phyloP scores from a whole-genome alignment of 2,329 filamentous ascomycete genomes.

The Torrubiella hemipterigena region DNA sequence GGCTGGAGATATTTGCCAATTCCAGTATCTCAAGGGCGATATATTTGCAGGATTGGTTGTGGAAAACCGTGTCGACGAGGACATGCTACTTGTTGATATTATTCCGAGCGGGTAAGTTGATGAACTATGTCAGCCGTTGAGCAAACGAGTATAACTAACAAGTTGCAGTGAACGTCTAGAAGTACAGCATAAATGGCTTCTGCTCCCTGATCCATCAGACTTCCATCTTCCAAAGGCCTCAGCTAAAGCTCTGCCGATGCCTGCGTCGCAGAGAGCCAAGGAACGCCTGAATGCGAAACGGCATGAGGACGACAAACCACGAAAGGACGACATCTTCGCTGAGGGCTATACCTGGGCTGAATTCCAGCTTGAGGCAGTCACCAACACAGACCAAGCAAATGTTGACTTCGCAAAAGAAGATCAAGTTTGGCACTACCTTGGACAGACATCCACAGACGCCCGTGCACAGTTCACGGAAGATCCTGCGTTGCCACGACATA shows the following conservation, averaged over 20 bases:
- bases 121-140: slow-evolving; percentile 1
- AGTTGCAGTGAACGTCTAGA: slow-evolving; percentile 56
- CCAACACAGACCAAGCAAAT: slow-evolving; percentile 51
- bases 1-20: slow-evolving; percentile 68
- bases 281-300: slow-evolving; percentile 58
- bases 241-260: slow-evolving; percentile 58
- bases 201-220: slow-evolving; percentile 59
- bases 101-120: slow-evolving; percentile 67
- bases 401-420: slow-evolving; percentile 62
- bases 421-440: slow-evolving; percentile 82
- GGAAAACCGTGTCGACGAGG: slow-evolving; percentile 68
- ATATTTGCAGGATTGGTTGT: slow-evolving; percentile 85
- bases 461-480: slow-evolving; percentile 86
- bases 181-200: slow-evolving; percentile 74
- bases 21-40: slow-evolving; percentile 72
- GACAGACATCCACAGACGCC: slow-evolving; percentile 75
- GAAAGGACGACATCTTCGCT: slow-evolving; percentile 55
- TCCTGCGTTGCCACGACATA: slow-evolving; percentile 44
- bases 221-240: slow-evolving; percentile 66
- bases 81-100: slow-evolving; percentile 67
- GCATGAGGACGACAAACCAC: slow-evolving; percentile 47
- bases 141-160: slow-evolving; percentile 24
- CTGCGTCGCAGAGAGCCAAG: slow-evolving; percentile 47
- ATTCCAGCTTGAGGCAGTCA: slow-evolving; percentile 53
- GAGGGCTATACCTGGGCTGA: slow-evolving; percentile 65